Percentiles rank a stretch among this genome's conserved stretches.
Evolutionary conservation across 2,329 filamentous ascomycete genomes (phyloP).

Genomic region (Aspergillus ustus): DNA sequence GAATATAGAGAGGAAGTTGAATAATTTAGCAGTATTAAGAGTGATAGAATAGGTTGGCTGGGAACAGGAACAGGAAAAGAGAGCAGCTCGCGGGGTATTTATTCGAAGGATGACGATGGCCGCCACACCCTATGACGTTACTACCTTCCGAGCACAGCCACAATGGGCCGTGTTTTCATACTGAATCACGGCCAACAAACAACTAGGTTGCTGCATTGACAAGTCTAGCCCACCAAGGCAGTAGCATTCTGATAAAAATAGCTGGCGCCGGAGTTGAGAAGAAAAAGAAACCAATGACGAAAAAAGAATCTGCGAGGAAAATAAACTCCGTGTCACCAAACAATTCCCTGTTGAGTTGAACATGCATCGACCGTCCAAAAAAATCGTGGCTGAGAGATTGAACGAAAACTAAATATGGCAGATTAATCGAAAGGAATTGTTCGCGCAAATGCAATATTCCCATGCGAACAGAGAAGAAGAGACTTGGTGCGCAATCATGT

Average conservation of each 20-base stretch:
- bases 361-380: neutral
- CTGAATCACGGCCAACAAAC: neutral
- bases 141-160: slow-evolving; percentile 30
- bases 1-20: neutral
- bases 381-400: neutral
- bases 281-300: neutral
- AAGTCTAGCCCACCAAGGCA: slow-evolving; percentile 12
- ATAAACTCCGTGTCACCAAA: neutral
- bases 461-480: neutral
- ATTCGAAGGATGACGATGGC: slow-evolving; percentile 15
- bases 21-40: neutral
- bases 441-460: neutral
- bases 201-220: neutral
- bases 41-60: neutral
- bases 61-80: slow-evolving; percentile 12
- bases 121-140: slow-evolving; percentile 20
- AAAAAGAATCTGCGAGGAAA: neutral
- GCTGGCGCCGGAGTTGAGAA: neutral
- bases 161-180: slow-evolving; percentile 16
- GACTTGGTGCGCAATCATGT: neutral
- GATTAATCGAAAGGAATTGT: neutral
- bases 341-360: neutral
- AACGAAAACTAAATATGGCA: neutral
- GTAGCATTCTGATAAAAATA: slow-evolving; percentile 21
- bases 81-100: slow-evolving; percentile 20